Conservation (phyloP, 768 basidiomycete genomes). For the Macrolepiota fuliginosa region DNA sequence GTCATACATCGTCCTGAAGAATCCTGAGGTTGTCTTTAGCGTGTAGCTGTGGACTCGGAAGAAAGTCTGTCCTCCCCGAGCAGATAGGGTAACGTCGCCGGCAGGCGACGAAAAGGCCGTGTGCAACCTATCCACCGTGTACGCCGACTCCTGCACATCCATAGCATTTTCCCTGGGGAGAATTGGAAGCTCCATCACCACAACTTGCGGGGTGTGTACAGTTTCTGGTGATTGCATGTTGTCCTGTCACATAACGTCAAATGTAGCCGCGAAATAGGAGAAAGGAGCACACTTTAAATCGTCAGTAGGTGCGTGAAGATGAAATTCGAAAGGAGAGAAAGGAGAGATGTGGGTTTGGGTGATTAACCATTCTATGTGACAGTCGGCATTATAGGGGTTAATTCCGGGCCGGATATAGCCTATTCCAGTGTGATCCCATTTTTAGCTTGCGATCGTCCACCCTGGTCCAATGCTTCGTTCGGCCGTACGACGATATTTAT, state of each 20-base stretch:
- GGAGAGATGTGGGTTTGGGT: too few species aligned
- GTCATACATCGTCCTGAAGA: conserved; percentile 61
- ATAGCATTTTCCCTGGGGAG: not conserved
- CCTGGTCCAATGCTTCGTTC: not conserved
- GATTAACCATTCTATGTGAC: too few species aligned
- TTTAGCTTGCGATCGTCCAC: not conserved
- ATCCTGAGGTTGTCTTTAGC: conserved; percentile 61
- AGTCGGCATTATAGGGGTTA: not conserved
- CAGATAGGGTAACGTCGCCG: conserved; percentile 53
- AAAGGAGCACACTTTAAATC: not conserved
- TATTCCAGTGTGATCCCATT: not conserved
- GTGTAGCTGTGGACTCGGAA: conserved; percentile 62
- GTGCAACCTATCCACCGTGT: conserved; percentile 30
- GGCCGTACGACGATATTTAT: not conserved
- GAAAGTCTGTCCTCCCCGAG: conserved; percentile 44
- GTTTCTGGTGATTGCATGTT: conserved; percentile 3
- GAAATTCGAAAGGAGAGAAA: not conserved
- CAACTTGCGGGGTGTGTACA: not conserved
- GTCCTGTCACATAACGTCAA: not conserved
- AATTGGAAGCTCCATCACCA: not conserved
- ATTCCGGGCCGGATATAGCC: not conserved
- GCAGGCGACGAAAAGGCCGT: conserved; percentile 50
- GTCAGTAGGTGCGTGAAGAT: not conserved
- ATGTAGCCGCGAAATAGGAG: not conserved
- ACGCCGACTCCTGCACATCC: not conserved